Evolutionary conservation across 495 filamentous ascomycete genomes (phyloP).

Genomic region (Lasiosphaeria ovina): DNA sequence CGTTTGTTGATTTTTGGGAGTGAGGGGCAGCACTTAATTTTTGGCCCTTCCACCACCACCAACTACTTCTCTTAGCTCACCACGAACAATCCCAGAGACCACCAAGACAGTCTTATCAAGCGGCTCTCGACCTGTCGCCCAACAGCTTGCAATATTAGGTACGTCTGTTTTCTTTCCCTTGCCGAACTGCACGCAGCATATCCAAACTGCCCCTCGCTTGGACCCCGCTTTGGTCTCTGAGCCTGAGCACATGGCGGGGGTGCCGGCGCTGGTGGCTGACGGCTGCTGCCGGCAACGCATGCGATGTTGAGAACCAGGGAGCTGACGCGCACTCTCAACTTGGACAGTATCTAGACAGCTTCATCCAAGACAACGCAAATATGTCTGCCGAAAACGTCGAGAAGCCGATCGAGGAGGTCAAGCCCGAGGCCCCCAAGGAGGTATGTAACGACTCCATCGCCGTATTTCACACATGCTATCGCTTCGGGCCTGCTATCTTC

Average conservation of each 20-base stretch:
- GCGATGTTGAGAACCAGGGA: not conserved
- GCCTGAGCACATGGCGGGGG: not conserved
- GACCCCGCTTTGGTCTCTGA: not conserved
- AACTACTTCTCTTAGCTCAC: conserved; percentile 16
- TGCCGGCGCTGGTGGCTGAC: not conserved
- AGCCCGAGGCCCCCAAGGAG: conserved; percentile 25
- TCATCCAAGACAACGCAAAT: conserved; percentile 16
- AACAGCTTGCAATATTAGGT: conserved; percentile 10
- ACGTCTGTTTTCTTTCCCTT: not conserved
- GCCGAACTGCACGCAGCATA: not conserved
- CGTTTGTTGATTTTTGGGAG: conserved; percentile 14
- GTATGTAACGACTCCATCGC: conserved; percentile 12
- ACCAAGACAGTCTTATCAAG: not conserved
- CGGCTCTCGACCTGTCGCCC: not conserved
- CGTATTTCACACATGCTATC: not conserved
- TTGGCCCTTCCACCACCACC: conserved; percentile 9
- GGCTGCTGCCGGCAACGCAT: not conserved
- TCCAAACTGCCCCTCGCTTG: not conserved
- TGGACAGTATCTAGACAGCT: not conserved
- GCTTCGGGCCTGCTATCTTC: not conserved
- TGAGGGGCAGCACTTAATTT: conserved; percentile 23
- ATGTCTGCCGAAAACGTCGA: conserved; percentile 45
- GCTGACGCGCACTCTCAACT: not conserved
- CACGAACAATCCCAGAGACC: conserved; percentile 4
- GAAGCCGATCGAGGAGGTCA: conserved; percentile 38